Evolutionary conservation across 495 filamentous ascomycete genomes (phyloP).

Genomic region (Rhizodiscina lignyota): DNA sequence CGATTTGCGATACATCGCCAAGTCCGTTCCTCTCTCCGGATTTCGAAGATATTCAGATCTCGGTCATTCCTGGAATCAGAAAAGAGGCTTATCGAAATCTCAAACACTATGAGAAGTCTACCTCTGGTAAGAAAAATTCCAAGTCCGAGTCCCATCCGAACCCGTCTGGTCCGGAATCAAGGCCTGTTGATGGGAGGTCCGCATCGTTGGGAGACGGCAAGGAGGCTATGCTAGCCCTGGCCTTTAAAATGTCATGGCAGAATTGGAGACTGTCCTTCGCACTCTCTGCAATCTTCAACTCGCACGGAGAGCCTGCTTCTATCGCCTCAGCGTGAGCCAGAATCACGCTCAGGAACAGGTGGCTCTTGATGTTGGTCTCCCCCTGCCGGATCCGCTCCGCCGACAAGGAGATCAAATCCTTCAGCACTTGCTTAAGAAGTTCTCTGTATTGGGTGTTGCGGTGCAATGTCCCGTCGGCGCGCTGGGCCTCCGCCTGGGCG

Average conservation of each 20-base stretch:
- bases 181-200: background rate
- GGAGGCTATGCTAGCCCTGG: background rate
- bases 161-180: background rate
- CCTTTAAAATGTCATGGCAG: background rate
- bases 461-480: constrained; percentile 10
- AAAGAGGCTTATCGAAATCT: no score
- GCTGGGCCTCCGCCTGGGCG: constrained; percentile 15
- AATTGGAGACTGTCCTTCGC: constrained; percentile 2
- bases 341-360: constrained; percentile 30
- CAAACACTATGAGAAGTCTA: background rate
- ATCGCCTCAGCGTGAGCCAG: constrained; percentile 25
- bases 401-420: constrained; percentile 18
- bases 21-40: no score
- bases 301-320: constrained; percentile 2
- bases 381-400: constrained; percentile 26
- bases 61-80: no score
- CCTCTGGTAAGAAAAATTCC: background rate
- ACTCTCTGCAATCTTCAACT: constrained; percentile 2
- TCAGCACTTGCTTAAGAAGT: constrained; percentile 22
- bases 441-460: constrained; percentile 17
- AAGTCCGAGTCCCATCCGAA: background rate
- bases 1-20: no score
- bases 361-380: constrained; percentile 34
- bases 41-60: no score
- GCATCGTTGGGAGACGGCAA: background rate